Evolutionary conservation across 2,329 filamentous ascomycete genomes (phyloP).

Genomic region (Neopestalotiopsis sp.): DNA sequence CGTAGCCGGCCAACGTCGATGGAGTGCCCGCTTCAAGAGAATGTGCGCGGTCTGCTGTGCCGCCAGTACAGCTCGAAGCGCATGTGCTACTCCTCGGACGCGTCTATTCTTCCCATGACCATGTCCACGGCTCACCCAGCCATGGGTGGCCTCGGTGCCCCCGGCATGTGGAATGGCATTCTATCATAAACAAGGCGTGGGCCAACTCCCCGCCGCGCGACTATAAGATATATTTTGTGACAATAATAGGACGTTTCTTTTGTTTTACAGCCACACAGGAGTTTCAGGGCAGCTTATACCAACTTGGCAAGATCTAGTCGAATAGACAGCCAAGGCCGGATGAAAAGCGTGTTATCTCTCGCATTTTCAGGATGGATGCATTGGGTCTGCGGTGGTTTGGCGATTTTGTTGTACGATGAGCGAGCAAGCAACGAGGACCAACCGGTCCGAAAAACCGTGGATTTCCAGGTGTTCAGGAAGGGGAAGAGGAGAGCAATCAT

Average conservation of each 20-base stretch:
- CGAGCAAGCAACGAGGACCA: slow-evolving; percentile 20
- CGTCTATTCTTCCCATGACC: slow-evolving; percentile 47
- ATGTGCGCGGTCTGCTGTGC: slow-evolving; percentile 67
- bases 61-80: slow-evolving; percentile 61
- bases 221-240: slow-evolving; percentile 31
- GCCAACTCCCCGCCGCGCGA: slow-evolving; percentile 21
- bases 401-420: slow-evolving; percentile 39
- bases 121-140: slow-evolving; percentile 54
- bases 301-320: slow-evolving; percentile 36
- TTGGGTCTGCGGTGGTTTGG: slow-evolving; percentile 34
- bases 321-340: slow-evolving; percentile 39
- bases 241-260: slow-evolving; percentile 38
- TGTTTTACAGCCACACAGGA: slow-evolving; percentile 32
- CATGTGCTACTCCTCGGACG: slow-evolving; percentile 69
- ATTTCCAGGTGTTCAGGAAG: slow-evolving; percentile 35
- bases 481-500: background rate
- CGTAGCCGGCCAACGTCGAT: slow-evolving; percentile 64
- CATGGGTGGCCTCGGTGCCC: slow-evolving; percentile 57
- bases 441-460: slow-evolving; percentile 19
- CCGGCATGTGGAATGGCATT: slow-evolving; percentile 72
- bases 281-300: slow-evolving; percentile 36
- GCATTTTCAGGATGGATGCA: slow-evolving; percentile 47
- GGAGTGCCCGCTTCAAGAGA: slow-evolving; percentile 68
- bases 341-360: slow-evolving; percentile 48
- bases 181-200: slow-evolving; percentile 51